Base-by-base conservation (phyloP, 2,329 filamentous ascomycete species). In the Fusarium sp. region DNA sequence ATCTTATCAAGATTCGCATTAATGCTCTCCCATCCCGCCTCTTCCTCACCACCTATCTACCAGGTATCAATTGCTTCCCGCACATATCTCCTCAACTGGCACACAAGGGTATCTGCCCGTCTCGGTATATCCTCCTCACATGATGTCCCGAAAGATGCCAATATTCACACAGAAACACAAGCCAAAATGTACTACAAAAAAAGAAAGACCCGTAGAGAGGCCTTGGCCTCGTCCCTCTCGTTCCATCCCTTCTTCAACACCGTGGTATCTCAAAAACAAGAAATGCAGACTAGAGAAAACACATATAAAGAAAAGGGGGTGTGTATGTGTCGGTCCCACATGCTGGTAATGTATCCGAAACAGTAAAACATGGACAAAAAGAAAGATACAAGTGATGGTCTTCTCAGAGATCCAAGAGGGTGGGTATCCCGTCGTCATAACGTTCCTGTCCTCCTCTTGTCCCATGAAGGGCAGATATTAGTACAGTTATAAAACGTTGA, bases 261-360 rank as follows among this genome's bases (percentile, higher is more conserved):
- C 77, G 69, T 79, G 77, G 77, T 79, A 79, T 79, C 77, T 79
- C 73, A 72, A 79, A 77, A 77, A 69, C 69, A 73, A 70, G 50
- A 64, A 74, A 69, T 70, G 65, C 67, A 71, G 40, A 29, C 50
- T 64, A 58, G 50, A 16, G 14, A 31, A 42, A 63, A 71, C 16
- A 71, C 31, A 58, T 33, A 42, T 63, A 47, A 38, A 65, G 35
- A 40, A 68, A 70, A 63, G 58, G 36, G 66, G 66, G 65, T 57
- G 63, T 63, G 63, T 65, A 73, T 74, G 65, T 63, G 59, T 45
- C 56, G 50, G 54, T 38, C 58, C 57, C 59, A 50, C 60, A 73
- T 66, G 69, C 69, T 59, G 65, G 58, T n/a, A 36, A 66, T 74
- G 36, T 63, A 50, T 45, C 61, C 68, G 58, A 52, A 25, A 63